Conservation (phyloP, 306 rosid genomes). For the Luffa aegyptiaca region DNA sequence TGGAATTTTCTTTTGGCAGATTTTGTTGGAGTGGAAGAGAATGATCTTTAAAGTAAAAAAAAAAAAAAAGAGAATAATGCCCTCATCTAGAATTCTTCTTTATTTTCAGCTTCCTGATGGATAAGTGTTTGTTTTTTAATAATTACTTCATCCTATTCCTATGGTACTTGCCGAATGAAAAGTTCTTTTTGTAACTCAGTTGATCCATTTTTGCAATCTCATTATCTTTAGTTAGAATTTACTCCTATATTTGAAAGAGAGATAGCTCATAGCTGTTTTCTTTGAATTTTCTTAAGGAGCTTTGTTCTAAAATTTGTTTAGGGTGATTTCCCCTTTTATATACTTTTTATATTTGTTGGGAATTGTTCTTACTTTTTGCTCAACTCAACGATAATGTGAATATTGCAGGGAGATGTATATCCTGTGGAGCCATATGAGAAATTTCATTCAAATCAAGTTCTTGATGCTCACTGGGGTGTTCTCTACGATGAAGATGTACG, state of each 20-base stretch:
- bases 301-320: background rate
- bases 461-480: conserved; percentile 59
- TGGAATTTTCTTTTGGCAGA: background rate
- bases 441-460: conserved; percentile 26
- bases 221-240: background rate
- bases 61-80: background rate
- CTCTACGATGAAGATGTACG: conserved; percentile 50
- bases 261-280: background rate
- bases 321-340: background rate
- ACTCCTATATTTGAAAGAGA: background rate
- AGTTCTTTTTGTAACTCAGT: background rate
- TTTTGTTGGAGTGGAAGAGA: background rate
- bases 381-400: background rate
- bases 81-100: background rate
- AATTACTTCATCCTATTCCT: background rate
- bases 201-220: background rate
- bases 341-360: background rate
- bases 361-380: background rate
- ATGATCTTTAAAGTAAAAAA: background rate
- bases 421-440: conserved; percentile 44
- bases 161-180: background rate
- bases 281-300: background rate
- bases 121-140: background rate
- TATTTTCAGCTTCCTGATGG: background rate
- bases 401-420: conserved; percentile 49